A percentile compares a stretch with the other conserved stretches of the same genome.
Conservation (phyloP, 116 monocot genomes). For the Papilionanthe hybrid region DNA sequence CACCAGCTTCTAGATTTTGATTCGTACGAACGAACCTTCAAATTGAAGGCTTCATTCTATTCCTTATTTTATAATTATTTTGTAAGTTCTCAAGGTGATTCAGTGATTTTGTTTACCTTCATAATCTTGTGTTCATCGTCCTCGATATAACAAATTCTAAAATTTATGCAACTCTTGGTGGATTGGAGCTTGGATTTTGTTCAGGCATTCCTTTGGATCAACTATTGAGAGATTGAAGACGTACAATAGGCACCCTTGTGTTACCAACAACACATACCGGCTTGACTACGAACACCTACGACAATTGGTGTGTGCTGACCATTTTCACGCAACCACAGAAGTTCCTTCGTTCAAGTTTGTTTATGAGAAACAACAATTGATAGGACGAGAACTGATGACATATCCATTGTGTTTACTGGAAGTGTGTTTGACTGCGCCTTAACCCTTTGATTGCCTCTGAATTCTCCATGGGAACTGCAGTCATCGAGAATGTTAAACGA, state of each 20-base stretch:
- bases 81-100: no score
- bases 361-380: background rate
- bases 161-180: no score
- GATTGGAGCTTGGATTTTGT: no score
- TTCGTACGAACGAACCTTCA: no score
- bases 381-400: background rate
- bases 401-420: background rate
- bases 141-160: no score
- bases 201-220: no score
- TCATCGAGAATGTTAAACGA: background rate
- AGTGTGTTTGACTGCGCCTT: background rate
- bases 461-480: background rate
- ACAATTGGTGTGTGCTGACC: background rate
- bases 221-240: background rate
- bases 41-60: no score
- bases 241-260: background rate
- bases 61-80: no score
- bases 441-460: background rate
- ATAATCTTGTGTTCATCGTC: no score
- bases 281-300: background rate
- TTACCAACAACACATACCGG: background rate
- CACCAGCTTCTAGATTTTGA: no score
- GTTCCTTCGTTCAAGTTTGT: background rate
- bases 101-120: no score
- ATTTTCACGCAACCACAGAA: conserved; percentile 1